Evolutionary conservation across 192 early-diverging fungal genomes (phyloP), one percentile per base, ranked within the genome.

Genomic region (Chytriomyces sp.): DNA sequence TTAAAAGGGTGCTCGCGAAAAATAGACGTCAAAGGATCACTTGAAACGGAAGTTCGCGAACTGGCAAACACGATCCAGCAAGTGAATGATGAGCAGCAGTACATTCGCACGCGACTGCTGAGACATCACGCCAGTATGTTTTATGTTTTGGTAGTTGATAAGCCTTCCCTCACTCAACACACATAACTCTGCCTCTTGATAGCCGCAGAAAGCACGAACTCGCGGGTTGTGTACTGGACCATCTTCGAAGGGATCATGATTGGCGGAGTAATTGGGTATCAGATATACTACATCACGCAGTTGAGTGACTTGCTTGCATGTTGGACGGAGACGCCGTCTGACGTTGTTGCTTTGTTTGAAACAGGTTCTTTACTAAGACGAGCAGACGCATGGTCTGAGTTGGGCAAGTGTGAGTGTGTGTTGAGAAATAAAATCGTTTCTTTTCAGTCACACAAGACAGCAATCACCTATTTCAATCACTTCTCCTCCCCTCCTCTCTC

Each of bases 151-250:
- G n/a, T n/a, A n/a, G n/a, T n/a, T 46, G 26, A n/a, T 3, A 45
- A 2, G 4, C 1, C 11, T 68, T 45, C 26, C 28, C 43, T 24
- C 18, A 64, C 18, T 24, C 10, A 64, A 28, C 18, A 28, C 13
- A n/a, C n/a, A n/a, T n/a, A n/a, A n/a, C n/a, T n/a, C n/a, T n/a
- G n/a, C n/a, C 57, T 59, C 20, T n/a, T 59, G 18, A 46, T 44
- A 73, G 71, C 71, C 23, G 71, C 71, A 44, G 71, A 60, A 45
- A 73, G 71, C 57, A 73, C 71, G 5, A 73, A 73, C 44, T 73
- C 71, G 3, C 71, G 71, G 3, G 71, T 73, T 23, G 10, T 73
- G 26, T 73, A 73, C 23, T 73, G 71, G 71, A 73, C 71, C 16
- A 46, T 73, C 26, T 63, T 73, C 49, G 71, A 73, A 62, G 71